Evolutionary conservation across 2,329 filamentous ascomycete genomes (phyloP), one percentile per base, ranked within the genome.

Genomic region (Thielaviopsis musarum): DNA sequence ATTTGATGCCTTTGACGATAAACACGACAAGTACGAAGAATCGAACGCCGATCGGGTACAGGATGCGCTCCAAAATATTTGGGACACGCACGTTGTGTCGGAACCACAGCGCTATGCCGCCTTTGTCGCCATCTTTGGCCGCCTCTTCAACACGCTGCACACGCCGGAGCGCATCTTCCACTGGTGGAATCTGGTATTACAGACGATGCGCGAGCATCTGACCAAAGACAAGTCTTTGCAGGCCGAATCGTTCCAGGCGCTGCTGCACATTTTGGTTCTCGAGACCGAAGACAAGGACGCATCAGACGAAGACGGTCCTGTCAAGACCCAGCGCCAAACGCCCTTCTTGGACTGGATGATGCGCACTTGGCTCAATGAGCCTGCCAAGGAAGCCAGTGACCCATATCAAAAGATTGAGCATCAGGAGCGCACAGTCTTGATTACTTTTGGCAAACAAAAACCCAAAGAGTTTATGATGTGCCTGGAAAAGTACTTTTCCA

Each of bases 41-140:
- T 72, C 76, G 59, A 77, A 82, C 49, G 77, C 82, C n/a, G 84
- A 88, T 64, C 81, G 83, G 60, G 75, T 90, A 56, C 82, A 89
- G 63, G 85, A 89, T 49, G 87, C 90, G 65, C 76, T 93, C 7
- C 72, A 84, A 49, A 70, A 75, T 24, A 76, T 88, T 58, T 89
- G 84, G 71, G 76, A 83, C 61, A 82, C 79, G 66, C 75, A 81
- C 64, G 79, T 91, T 61, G 74, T 75, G 24, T 76, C 77, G 38
- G 74, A 75, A 24, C 72, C 79, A 2, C 69, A 76, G 56, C 79
- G 81, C 64, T 78, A 80, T 67, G 81, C 79, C 9, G 72, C 81
- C n/a, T 93, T 91, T 70, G 75, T 91, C 19, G 77, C 78, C 56
- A 77, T 87, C 53, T 71, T 91, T 59, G 78, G 80, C 54, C 77